A percentile compares a stretch with the other conserved stretches of the same genome.
Conservation (phyloP, 192 early-diverging fungal genomes). For the Backusella sp. region DNA sequence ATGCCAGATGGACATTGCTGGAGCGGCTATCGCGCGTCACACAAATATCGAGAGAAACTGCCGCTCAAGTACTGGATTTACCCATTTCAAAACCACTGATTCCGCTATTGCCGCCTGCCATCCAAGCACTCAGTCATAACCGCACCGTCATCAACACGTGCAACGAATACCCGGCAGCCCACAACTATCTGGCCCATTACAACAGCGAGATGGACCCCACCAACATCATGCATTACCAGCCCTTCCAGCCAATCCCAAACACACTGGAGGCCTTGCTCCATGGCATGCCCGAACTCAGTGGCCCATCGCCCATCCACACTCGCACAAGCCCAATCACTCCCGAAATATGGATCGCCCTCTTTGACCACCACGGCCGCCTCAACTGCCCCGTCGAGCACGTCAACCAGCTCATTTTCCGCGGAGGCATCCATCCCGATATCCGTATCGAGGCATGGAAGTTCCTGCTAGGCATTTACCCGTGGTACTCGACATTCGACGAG, state of each 20-base stretch:
- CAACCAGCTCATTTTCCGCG: constrained; percentile 61
- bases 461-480: constrained; percentile 81
- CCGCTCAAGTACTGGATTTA: constrained; percentile 45
- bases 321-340: constrained; percentile 54
- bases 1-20: constrained; percentile 69
- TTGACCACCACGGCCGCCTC: constrained; percentile 57
- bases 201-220: background rate
- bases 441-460: constrained; percentile 92
- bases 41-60: constrained; percentile 61
- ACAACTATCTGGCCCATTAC: constrained; percentile 71
- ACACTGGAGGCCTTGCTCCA: background rate
- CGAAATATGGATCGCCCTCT: constrained; percentile 69
- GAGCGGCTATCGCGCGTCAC: constrained; percentile 75
- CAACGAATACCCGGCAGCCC: constrained; percentile 70
- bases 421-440: constrained; percentile 82
- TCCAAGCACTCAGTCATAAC: constrained; percentile 49
- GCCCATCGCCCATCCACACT: constrained; percentile 19
- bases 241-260: background rate
- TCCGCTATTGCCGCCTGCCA: constrained; percentile 44
- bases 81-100: constrained; percentile 52
- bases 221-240: too few relatives aligned
- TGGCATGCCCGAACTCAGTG: constrained; percentile 4
- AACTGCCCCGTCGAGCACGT: constrained; percentile 48
- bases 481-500: constrained; percentile 77
- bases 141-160: constrained; percentile 55